These are phyloP conservation scores for Colletotrichum lini DNA, from an alignment of 2,329 filamentous ascomycete species.

Conservation along the genomic window DNA sequence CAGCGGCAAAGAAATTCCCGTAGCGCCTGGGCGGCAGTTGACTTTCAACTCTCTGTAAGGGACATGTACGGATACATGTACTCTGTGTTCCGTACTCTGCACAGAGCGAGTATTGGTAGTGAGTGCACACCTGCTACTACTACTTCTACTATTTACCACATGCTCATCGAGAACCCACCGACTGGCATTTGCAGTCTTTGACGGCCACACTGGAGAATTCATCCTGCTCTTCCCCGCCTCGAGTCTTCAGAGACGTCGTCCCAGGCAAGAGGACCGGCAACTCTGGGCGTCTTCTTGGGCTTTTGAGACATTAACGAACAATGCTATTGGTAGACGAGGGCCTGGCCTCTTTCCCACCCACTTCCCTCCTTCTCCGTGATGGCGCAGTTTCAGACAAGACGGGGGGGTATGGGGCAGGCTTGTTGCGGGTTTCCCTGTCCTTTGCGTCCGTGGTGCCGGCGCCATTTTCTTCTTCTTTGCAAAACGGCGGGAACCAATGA, in stretches of 20 bases:
- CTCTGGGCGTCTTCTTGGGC: neutral
- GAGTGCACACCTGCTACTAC: too few species aligned
- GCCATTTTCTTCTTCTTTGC: neutral
- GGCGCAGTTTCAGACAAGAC: constrained; percentile 39
- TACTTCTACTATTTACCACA: too few species aligned
- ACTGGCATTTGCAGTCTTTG: neutral
- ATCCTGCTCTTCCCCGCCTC: neutral
- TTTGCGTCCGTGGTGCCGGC: constrained; percentile 21
- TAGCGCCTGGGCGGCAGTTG: constrained; percentile 10
- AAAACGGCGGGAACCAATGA: constrained; percentile 31
- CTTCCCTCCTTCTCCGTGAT: constrained; percentile 33
- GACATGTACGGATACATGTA: too few species aligned
- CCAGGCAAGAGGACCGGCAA: neutral
- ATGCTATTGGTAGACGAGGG: constrained; percentile 2
- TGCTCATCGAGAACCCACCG: neutral
- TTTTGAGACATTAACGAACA: neutral
- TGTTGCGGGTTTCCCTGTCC: constrained; percentile 24
- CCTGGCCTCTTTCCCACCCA: neutral
- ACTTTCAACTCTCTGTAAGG: neutral
- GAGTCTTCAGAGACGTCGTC: too few species aligned
- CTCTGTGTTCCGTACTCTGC: neutral
- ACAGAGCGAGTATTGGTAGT: too few species aligned
- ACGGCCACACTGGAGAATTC: constrained; percentile 11
- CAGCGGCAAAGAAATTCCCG: constrained; percentile 14
- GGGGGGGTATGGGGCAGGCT: constrained; percentile 31